Evolutionary conservation across 805 yeast genomes (phyloP).

Genomic region (Isabelozyma gotoi): DNA sequence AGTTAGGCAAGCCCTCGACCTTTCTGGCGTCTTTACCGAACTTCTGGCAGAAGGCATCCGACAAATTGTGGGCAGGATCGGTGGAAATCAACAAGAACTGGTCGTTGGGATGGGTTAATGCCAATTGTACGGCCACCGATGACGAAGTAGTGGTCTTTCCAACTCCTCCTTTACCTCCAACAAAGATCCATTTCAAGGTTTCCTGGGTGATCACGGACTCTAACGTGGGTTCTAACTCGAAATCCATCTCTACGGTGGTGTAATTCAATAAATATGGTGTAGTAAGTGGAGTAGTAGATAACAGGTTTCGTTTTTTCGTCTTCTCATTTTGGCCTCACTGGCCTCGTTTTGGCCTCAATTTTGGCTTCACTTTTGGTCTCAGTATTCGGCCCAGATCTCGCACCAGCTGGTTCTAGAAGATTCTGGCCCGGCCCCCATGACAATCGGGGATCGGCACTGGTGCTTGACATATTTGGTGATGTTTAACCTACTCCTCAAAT

Average conservation of each 20-base stretch:
- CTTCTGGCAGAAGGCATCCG: constrained; percentile 98
- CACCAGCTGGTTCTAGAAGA: too few species aligned
- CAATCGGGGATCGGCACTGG: too few species aligned
- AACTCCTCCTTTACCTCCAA: constrained; percentile 99
- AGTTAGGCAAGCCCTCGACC: constrained; percentile 84
- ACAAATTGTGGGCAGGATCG: constrained; percentile 97
- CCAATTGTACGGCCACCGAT: constrained; percentile 91
- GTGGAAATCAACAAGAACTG: constrained; percentile 89
- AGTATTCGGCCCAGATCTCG: too few species aligned
- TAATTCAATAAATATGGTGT: too few species aligned
- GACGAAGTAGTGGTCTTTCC: constrained; percentile 98
- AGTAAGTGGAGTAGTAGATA: too few species aligned
- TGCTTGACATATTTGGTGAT: too few species aligned
- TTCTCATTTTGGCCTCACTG: not conserved
- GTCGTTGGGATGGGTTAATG: constrained; percentile 73
- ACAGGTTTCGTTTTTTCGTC: not conserved
- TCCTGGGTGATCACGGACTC: constrained; percentile 63
- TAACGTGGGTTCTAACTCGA: constrained; percentile 69
- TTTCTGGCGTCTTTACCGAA: constrained; percentile 95
- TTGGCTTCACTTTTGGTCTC: too few species aligned
- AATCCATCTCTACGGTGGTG: constrained; percentile 42
- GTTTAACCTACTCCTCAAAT: too few species aligned
- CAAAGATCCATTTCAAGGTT: constrained; percentile 90
- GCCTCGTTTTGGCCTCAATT: too few species aligned
- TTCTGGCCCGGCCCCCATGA: too few species aligned